phyloP scores from a whole-genome alignment of 805 yeast genomes.

The Kodamaea lidongshanica region DNA sequence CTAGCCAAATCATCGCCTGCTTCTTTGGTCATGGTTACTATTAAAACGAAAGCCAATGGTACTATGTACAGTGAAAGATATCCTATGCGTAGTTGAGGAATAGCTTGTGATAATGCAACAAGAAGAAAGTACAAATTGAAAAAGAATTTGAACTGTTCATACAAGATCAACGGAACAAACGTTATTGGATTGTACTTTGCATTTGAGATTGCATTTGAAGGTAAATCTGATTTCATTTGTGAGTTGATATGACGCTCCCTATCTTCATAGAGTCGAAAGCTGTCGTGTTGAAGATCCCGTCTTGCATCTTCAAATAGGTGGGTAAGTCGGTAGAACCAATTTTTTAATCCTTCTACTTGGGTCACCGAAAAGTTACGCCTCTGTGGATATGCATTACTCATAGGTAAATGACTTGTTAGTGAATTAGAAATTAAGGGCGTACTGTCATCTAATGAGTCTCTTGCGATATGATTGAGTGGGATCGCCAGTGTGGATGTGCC shows the following conservation, averaged over 20 bases:
- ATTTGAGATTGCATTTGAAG: constrained; percentile 76
- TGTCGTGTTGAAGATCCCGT: constrained; percentile 21
- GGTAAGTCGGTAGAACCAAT: constrained; percentile 7
- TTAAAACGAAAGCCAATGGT: constrained; percentile 86
- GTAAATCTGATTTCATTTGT: constrained; percentile 20
- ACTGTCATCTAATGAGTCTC: constrained; percentile 16
- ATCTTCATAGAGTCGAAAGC: constrained; percentile 12
- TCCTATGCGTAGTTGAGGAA: constrained; percentile 88
- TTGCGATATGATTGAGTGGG: constrained; percentile 22
- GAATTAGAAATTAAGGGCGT: constrained; percentile 21
- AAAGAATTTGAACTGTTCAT: constrained; percentile 95
- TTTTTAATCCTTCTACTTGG: neutral
- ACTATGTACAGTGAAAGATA: constrained; percentile 88
- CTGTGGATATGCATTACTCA: neutral
- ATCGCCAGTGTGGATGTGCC: constrained; percentile 13
- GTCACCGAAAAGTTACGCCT: neutral
- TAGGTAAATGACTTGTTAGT: neutral
- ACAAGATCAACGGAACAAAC: constrained; percentile 81
- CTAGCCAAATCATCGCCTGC: constrained; percentile 91
- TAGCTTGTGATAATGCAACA: constrained; percentile 89
- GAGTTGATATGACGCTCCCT: constrained; percentile 39
- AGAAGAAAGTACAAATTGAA: constrained; percentile 86
- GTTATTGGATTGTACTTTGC: constrained; percentile 89
- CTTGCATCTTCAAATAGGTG: constrained; percentile 21
- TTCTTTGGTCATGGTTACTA: constrained; percentile 92